These are phyloP conservation scores for Acer saccharum DNA, from an alignment of 345 rosid species.

Conservation along the genomic window DNA sequence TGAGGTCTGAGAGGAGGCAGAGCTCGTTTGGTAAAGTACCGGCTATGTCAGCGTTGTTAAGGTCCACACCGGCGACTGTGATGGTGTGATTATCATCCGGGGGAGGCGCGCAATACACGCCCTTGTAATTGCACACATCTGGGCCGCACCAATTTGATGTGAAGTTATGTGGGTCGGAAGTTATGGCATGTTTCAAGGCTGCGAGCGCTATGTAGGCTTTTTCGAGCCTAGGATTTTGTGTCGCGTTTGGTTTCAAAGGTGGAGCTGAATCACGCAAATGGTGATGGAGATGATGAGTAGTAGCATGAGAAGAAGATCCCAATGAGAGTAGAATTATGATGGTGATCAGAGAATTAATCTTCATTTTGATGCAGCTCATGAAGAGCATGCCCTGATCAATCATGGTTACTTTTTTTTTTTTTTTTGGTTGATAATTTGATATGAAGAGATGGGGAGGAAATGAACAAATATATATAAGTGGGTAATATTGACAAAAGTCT, in stretches of 20 bases:
- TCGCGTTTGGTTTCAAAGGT: background rate
- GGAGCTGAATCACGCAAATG: slow-evolving; percentile 6
- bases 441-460: too few species aligned
- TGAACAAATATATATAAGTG: too few species aligned
- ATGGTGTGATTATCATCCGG: slow-evolving; percentile 46
- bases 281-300: background rate
- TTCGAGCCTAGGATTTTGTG: slow-evolving; percentile 62
- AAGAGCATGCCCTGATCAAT: too few species aligned
- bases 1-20: slow-evolving; percentile 71
- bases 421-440: too few species aligned
- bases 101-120: slow-evolving; percentile 80
- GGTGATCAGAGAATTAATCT: too few species aligned
- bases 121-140: slow-evolving; percentile 81
- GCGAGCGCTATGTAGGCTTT: slow-evolving; percentile 72
- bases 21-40: slow-evolving; percentile 71
- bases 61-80: slow-evolving; percentile 86
- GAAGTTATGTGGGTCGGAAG: slow-evolving; percentile 66
- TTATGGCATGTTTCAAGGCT: slow-evolving; percentile 71
- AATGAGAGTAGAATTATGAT: too few species aligned
- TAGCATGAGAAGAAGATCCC: too few species aligned
- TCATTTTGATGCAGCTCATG: too few species aligned
- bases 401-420: too few species aligned
- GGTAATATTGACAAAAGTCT: too few species aligned
- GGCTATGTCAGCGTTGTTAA: slow-evolving; percentile 69
- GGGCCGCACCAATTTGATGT: slow-evolving; percentile 80